These are phyloP conservation scores for Amanita brunnescens DNA, from an alignment of 768 basidiomycete species.

Conservation along the genomic window DNA sequence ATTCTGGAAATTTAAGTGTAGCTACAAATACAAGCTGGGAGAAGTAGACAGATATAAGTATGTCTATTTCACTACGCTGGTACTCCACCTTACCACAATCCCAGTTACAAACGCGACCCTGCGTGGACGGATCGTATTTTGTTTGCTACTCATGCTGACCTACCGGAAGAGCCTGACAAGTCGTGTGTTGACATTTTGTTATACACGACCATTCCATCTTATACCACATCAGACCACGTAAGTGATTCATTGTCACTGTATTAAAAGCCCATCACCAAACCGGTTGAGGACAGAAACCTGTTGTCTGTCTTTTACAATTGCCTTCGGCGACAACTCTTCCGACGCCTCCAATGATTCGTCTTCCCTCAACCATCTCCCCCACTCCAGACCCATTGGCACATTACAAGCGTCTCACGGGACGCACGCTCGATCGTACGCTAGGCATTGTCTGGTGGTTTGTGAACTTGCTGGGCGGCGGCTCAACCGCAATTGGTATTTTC, in stretches of 20 bases:
- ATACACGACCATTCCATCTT: constrained; percentile 75
- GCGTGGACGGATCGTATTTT: constrained; percentile 93
- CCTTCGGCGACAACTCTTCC: constrained; percentile 25
- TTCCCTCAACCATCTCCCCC: constrained; percentile 44
- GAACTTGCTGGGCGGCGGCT: constrained; percentile 70
- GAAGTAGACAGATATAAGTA: constrained; percentile 79
- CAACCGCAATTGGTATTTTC: constrained; percentile 56
- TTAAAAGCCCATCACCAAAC: background rate
- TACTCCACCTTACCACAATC: constrained; percentile 3
- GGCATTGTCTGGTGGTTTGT: constrained; percentile 78
- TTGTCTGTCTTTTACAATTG: constrained; percentile 65
- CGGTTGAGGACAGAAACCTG: constrained; percentile 59
- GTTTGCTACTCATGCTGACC: constrained; percentile 70
- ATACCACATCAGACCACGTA: constrained; percentile 88
- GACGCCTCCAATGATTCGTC: constrained; percentile 33
- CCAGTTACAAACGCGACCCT: constrained; percentile 62
- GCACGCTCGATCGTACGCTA: constrained; percentile 59
- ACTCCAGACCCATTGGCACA: constrained; percentile 42
- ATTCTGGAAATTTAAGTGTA: constrained; percentile 85
- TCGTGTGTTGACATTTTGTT: constrained; percentile 56
- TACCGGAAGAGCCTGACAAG: constrained; percentile 36
- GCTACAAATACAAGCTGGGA: constrained; percentile 81
- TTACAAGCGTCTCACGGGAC: constrained; percentile 58
- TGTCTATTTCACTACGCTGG: constrained; percentile 11
- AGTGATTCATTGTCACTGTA: constrained; percentile 17